Conservation (phyloP, 73 alveolate species). For the Durusdinium trenchii region DNA sequence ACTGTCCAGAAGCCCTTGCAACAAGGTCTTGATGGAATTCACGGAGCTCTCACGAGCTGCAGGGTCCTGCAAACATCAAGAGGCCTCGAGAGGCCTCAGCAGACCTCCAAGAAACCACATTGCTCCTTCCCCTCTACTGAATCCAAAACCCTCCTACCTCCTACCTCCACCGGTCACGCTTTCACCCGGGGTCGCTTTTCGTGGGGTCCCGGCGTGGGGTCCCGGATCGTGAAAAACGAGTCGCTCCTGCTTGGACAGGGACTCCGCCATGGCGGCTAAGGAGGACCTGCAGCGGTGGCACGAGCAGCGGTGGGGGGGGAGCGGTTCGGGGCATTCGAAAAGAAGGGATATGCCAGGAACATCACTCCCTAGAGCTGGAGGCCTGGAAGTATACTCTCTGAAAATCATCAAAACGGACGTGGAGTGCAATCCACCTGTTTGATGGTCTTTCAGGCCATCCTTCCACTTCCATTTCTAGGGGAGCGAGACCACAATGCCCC, state of each 20-base stretch:
- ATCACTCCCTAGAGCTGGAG: background rate
- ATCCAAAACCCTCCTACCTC: background rate
- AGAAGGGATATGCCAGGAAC: background rate
- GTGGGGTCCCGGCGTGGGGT: background rate
- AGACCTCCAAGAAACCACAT: background rate
- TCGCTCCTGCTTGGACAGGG: conserved; percentile 53
- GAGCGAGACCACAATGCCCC: too few species aligned
- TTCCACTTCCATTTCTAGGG: background rate
- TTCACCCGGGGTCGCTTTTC: background rate
- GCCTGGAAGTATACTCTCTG: background rate
- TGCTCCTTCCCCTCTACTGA: background rate
- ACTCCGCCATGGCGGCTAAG: conserved; percentile 66
- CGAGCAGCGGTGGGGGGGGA: background rate
- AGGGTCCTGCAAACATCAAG: conserved; percentile 12
- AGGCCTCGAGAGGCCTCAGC: background rate
- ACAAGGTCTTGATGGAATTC: conserved; percentile 46
- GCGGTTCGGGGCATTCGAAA: background rate
- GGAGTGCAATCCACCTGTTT: background rate
- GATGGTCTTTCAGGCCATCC: background rate
- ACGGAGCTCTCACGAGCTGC: conserved; percentile 40
- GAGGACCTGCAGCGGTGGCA: background rate
- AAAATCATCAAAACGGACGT: background rate
- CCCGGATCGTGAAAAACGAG: background rate
- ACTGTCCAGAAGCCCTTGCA: conserved; percentile 44
- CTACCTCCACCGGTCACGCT: background rate